A percentile compares a stretch with the other conserved stretches of the same genome.
phyloP scores from a whole-genome alignment of 768 basidiomycete genomes.

The Leccinum fibrillosum region DNA sequence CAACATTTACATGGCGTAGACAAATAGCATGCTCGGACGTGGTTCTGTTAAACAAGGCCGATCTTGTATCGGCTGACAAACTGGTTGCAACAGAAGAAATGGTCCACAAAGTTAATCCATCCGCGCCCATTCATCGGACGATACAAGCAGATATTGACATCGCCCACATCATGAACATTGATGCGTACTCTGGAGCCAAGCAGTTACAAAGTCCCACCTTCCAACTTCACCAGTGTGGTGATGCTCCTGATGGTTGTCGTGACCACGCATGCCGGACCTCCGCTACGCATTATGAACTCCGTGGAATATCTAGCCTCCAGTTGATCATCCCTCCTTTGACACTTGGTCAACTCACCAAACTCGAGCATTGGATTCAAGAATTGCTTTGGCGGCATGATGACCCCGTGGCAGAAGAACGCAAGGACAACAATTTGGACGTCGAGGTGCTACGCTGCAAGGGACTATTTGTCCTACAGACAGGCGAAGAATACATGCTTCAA shows the following conservation, averaged over 20 bases:
- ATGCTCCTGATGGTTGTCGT: constrained; percentile 27
- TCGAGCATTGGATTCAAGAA: constrained; percentile 79
- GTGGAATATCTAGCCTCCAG: constrained; percentile 82
- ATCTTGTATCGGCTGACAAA: constrained; percentile 54
- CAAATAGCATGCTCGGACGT: constrained; percentile 94
- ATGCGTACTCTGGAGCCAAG: constrained; percentile 63
- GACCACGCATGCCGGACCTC: constrained; percentile 34
- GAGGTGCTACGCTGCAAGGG: constrained; percentile 89
- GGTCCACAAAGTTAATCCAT: constrained; percentile 78
- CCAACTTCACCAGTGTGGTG: constrained; percentile 32
- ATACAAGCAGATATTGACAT: constrained; percentile 72
- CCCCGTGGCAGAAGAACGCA: constrained; percentile 35
- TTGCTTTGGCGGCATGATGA: constrained; percentile 77
- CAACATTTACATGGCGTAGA: constrained; percentile 39
- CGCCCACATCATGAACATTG: constrained; percentile 70
- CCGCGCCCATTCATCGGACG: constrained; percentile 71
- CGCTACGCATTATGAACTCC: constrained; percentile 60
- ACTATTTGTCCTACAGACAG: constrained; percentile 53
- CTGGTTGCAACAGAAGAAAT: constrained; percentile 51
- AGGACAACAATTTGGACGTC: constrained; percentile 27
- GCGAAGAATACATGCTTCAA: constrained; percentile 74
- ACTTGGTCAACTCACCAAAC: constrained; percentile 39
- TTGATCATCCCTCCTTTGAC: constrained; percentile 63
- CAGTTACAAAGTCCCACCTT: constrained; percentile 23
- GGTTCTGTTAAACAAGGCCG: constrained; percentile 88